Conservation (phyloP, 345 rosid genomes). For the Populus davidiana region DNA sequence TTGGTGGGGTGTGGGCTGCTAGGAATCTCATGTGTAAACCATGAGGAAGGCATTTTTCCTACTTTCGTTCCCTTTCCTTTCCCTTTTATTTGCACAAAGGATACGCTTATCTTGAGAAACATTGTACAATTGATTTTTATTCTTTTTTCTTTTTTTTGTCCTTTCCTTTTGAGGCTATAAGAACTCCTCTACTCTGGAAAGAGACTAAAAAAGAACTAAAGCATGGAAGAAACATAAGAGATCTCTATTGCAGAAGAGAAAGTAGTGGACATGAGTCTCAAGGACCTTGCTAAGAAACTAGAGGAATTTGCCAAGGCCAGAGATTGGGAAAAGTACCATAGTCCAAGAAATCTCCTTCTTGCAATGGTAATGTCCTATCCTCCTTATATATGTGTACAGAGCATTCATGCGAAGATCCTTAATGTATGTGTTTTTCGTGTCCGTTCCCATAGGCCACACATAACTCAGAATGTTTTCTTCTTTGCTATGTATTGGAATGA, state of each 20-base stretch:
- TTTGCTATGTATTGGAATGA: background rate
- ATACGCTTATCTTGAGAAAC: background rate
- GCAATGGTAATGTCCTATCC: constrained; percentile 37
- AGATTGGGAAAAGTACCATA: constrained; percentile 47
- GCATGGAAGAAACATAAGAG: constrained; percentile 28
- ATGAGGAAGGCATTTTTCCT: constrained; percentile 20
- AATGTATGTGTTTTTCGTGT: background rate
- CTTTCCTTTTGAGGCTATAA: constrained; percentile 13
- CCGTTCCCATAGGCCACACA: background rate
- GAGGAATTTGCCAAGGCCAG: constrained; percentile 46
- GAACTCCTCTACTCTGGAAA: constrained; percentile 4
- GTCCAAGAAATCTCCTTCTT: constrained; percentile 51
- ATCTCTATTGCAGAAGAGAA: constrained; percentile 14
- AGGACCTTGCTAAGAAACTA: constrained; percentile 41
- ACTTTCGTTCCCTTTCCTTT: constrained; percentile 4
- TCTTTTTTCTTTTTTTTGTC: background rate
- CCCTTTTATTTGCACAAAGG: background rate
- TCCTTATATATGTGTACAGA: background rate
- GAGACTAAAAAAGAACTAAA: background rate
- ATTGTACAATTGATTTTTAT: background rate
- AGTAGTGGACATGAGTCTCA: constrained; percentile 37
- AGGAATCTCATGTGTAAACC: constrained; percentile 30
- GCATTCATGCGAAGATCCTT: background rate
- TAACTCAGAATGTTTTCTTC: background rate
- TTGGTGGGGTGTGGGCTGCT: constrained; percentile 28